phyloP scores from a whole-genome alignment of 345 rosid genomes.

The Eutrema japonicum region DNA sequence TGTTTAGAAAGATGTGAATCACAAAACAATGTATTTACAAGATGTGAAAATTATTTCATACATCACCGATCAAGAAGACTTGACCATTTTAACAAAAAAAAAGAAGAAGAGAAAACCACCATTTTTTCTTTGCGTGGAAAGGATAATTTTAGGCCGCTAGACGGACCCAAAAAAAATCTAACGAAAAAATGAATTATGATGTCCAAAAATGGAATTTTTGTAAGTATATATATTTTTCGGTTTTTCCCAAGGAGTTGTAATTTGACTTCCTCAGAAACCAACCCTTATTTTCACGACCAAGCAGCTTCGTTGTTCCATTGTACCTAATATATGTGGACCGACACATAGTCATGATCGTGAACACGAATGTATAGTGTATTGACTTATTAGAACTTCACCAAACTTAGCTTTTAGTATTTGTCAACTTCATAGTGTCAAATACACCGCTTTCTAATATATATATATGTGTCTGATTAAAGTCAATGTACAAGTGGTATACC shows the following conservation, averaged over 20 bases:
- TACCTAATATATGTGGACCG: slow-evolving; percentile 46
- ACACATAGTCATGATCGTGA: slow-evolving; percentile 29
- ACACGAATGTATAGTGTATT: slow-evolving; percentile 30
- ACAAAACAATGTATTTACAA: background rate
- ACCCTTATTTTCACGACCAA: slow-evolving; percentile 37
- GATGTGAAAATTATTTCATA: background rate
- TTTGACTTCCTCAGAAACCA: slow-evolving; percentile 34
- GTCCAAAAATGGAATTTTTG: slow-evolving; percentile 28
- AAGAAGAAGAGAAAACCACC: background rate
- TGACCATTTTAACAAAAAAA: background rate
- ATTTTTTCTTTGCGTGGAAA: background rate
- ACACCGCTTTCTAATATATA: slow-evolving; percentile 37
- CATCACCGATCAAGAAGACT: background rate
- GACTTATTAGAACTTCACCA: slow-evolving; percentile 43
- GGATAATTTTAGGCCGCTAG: slow-evolving; percentile 16
- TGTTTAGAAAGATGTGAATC: background rate
- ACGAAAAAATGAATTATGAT: slow-evolving; percentile 14
- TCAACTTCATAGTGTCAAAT: slow-evolving; percentile 42
- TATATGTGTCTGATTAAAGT: slow-evolving; percentile 19
- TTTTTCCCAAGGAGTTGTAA: slow-evolving; percentile 19
- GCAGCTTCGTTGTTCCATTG: slow-evolving; percentile 47
- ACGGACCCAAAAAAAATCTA: background rate
- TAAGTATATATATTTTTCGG: background rate
- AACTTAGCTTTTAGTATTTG: slow-evolving; percentile 37
- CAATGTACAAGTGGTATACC: slow-evolving; percentile 9